Conservation (phyloP, 345 rosid genomes). For the Arabidopsis arenosa region DNA sequence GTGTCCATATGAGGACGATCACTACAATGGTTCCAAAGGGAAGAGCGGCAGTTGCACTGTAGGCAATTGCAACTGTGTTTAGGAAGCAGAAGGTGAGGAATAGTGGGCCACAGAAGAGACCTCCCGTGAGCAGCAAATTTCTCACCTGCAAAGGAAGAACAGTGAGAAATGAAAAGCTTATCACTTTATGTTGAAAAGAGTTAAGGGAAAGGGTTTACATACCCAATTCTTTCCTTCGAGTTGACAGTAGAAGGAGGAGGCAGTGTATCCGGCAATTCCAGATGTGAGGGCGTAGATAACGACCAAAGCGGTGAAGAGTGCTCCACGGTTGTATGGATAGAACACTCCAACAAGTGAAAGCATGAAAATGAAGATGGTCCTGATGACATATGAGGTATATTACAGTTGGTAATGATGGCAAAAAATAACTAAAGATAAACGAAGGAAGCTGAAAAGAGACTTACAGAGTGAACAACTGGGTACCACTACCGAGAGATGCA, state of each 20-base stretch:
- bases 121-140: conserved; percentile 77
- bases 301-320: conserved; percentile 86
- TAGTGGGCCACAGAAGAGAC: conserved; percentile 89
- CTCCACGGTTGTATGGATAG: conserved; percentile 94
- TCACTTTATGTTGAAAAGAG: neutral
- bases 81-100: conserved; percentile 90
- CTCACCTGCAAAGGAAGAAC: conserved; percentile 60
- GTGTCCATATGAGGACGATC: conserved; percentile 81
- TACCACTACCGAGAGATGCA: conserved; percentile 80
- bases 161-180: neutral
- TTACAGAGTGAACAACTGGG: conserved; percentile 84
- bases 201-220: conserved; percentile 22
- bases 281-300: conserved; percentile 89
- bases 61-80: conserved; percentile 82
- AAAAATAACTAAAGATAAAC: neutral
- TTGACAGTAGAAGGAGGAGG: conserved; percentile 86
- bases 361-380: conserved; percentile 78
- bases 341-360: conserved; percentile 91
- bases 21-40: conserved; percentile 92
- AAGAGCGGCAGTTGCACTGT: conserved; percentile 84
- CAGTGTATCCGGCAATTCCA: conserved; percentile 84
- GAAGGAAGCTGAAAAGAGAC: conserved; percentile 36
- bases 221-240: conserved; percentile 96
- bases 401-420: neutral
- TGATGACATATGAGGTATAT: conserved; percentile 31